Evolutionary conservation across 1,284 basidiomycete species (phyloP).

Genomic region (Neolentinus lepideus): DNA sequence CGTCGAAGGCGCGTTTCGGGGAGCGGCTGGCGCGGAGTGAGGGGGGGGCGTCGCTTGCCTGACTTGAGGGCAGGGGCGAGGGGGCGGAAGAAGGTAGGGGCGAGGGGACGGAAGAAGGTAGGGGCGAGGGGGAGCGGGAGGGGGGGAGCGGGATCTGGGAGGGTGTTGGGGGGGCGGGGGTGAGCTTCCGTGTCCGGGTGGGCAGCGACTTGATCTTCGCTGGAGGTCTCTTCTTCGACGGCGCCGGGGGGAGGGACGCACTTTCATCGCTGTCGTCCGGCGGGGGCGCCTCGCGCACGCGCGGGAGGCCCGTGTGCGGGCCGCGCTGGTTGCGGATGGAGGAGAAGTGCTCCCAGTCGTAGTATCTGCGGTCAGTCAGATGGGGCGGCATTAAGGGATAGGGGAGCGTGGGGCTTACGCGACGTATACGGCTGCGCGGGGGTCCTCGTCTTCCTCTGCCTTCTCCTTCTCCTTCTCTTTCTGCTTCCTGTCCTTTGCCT

Average conservation of each 20-base stretch:
- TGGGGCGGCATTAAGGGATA: not conserved
- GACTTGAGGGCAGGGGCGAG: not conserved
- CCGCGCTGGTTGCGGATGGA: constrained; percentile 83
- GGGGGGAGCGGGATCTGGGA: constrained; percentile 2
- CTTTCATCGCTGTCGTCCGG: constrained; percentile 8
- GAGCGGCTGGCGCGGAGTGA: constrained; percentile 30
- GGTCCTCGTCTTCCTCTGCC: constrained; percentile 18
- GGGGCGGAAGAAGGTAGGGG: not conserved
- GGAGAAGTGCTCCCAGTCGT: constrained; percentile 94
- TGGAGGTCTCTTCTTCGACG: constrained; percentile 18
- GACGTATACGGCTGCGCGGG: constrained; percentile 56
- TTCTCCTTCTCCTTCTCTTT: constrained; percentile 7
- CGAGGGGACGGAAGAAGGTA: constrained; percentile 1
- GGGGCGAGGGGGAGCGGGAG: constrained; percentile 12
- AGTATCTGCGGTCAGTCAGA: constrained; percentile 47
- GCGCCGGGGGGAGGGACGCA: constrained; percentile 8
- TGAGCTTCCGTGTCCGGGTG: not conserved
- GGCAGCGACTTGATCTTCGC: constrained; percentile 21
- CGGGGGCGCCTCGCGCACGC: constrained; percentile 48
- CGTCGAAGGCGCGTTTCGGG: constrained; percentile 66
- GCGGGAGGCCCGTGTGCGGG: constrained; percentile 75
- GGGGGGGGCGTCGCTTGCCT: not conserved
- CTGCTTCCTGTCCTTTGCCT: constrained; percentile 1
- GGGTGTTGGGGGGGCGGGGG: not conserved
- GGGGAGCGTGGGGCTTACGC: constrained; percentile 47